Conservation (phyloP, 352 stramenopile genomes). For the Globisporangium irregulare region DNA sequence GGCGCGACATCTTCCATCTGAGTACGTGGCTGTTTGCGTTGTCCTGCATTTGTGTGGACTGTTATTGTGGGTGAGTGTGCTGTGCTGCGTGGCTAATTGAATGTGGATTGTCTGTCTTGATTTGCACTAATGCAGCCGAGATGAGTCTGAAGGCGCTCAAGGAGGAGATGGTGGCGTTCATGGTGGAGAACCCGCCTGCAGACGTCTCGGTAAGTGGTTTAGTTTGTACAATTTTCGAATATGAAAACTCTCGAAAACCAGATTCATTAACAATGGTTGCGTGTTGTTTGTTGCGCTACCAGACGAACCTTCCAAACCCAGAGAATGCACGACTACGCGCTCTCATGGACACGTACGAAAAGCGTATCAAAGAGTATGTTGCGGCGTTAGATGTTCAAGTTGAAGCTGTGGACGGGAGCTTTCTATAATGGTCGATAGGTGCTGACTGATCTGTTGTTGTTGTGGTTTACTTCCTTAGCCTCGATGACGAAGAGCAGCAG, state of each 20-base stretch:
- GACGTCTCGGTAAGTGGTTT: slow-evolving; percentile 35
- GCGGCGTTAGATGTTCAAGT: not conserved
- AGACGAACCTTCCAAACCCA: slow-evolving; percentile 51
- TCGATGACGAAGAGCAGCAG: slow-evolving; percentile 51
- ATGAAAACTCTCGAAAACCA: not conserved
- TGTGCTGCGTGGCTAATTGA: not conserved
- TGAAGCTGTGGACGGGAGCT: not conserved
- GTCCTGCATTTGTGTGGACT: not conserved
- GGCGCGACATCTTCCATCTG: slow-evolving; percentile 60
- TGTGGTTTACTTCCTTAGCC: slow-evolving; percentile 14
- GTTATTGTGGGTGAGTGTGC: not conserved
- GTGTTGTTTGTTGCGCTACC: not conserved
- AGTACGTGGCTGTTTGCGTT: slow-evolving; percentile 28
- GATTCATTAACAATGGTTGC: not conserved
- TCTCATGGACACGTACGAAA: slow-evolving; percentile 43
- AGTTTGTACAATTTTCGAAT: not conserved
- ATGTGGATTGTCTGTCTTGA: not conserved
- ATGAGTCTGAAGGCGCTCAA: slow-evolving; percentile 66
- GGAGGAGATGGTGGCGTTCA: slow-evolving; percentile 56
- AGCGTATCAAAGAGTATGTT: slow-evolving; percentile 38
- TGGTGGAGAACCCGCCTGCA: slow-evolving; percentile 43
- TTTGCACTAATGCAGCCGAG: slow-evolving; percentile 29
- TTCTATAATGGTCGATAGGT: not conserved
- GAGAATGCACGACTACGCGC: slow-evolving; percentile 61
- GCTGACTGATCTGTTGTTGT: not conserved